Evolutionary conservation across 805 yeast species (phyloP).

Genomic region (Barnettozyma pratensis): DNA sequence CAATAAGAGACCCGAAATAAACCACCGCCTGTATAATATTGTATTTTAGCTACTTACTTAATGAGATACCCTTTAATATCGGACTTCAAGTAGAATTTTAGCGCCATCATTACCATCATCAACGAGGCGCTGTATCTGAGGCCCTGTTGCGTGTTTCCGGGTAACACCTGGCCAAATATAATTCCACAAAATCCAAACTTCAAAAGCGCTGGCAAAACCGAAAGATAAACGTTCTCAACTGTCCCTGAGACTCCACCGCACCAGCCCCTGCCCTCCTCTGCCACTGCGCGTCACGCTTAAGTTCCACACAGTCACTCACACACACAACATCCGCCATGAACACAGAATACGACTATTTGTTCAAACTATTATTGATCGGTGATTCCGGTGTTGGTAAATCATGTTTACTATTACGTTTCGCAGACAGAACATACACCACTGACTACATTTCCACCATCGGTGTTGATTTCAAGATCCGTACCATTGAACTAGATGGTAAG

Average conservation of each 20-base stretch:
- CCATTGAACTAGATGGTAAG: slow-evolving; percentile 93
- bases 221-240: neutral
- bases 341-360: slow-evolving; percentile 95
- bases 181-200: neutral
- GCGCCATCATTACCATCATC: too few species aligned
- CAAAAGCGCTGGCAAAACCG: neutral
- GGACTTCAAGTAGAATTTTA: too few species aligned
- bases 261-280: neutral
- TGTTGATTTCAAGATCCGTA: slow-evolving; percentile 88
- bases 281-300: neutral
- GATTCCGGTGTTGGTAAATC: slow-evolving; percentile 99
- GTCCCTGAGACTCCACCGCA: neutral
- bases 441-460: slow-evolving; percentile 98
- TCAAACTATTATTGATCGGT: slow-evolving; percentile 91
- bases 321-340: slow-evolving; percentile 43
- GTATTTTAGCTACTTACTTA: neutral
- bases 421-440: slow-evolving; percentile 95
- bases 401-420: slow-evolving; percentile 89
- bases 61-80: neutral
- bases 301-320: neutral
- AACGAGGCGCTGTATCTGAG: too few species aligned
- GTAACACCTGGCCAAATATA: neutral
- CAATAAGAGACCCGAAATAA: neutral
- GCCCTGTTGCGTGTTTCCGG: neutral
- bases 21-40: neutral